Conservation (phyloP, 148 eudicot species). For the Chenopodium berlandieri region DNA sequence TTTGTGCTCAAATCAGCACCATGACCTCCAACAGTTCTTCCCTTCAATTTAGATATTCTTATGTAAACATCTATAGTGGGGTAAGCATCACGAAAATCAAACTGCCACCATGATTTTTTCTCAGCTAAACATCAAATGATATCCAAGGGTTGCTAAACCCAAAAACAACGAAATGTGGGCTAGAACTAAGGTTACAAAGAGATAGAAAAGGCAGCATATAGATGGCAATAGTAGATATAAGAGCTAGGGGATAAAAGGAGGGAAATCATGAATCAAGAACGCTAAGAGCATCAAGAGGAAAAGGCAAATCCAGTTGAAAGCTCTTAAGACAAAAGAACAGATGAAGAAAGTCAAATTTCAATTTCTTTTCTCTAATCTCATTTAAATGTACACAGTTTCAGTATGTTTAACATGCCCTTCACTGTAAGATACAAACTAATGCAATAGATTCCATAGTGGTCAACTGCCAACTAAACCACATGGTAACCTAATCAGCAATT, state of each 20-base stretch:
- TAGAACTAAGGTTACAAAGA: neutral
- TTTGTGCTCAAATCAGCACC: neutral
- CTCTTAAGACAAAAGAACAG: neutral
- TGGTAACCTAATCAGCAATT: neutral
- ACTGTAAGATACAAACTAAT: neutral
- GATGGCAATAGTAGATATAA: too few species aligned
- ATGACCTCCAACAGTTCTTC: neutral
- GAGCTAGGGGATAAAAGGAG: too few species aligned
- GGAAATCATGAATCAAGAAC: neutral
- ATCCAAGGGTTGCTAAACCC: neutral
- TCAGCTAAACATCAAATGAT: neutral
- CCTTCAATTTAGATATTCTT: neutral
- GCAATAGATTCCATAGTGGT: neutral
- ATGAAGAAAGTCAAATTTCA: neutral
- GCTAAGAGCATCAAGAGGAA: neutral
- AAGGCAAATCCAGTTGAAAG: neutral
- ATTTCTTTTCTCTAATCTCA: too few species aligned
- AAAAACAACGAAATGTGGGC: neutral
- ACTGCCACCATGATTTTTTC: neutral
- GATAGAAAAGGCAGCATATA: neutral
- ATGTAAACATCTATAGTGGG: neutral
- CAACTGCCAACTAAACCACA: neutral
- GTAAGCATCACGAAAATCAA: neutral
- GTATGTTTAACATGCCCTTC: neutral
- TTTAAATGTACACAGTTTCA: neutral